Base-by-base conservation (phyloP, 2,329 filamentous ascomycete genomes). In the Aureobasidium subglaciale region DNA sequence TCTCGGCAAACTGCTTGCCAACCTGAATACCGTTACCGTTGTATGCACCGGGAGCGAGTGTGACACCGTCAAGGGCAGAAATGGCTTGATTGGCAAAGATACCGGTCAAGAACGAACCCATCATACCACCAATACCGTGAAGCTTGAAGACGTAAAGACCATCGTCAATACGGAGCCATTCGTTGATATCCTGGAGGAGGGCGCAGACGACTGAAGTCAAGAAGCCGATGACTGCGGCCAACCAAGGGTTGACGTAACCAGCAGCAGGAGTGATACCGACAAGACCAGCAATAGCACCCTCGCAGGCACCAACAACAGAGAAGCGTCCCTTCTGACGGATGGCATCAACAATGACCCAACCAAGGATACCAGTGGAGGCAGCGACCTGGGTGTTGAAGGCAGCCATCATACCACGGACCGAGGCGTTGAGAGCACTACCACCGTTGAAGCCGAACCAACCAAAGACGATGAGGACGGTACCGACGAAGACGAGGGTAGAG, bases 401-500 rank as follows among this genome's bases (percentile, higher is more conserved):
- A 35, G 77, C 79, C 29, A 79, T 69, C 71, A 80, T 78, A 22
- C 77, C 74, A 45, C 80, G 77, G 34, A 82, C 65, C 22, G 73
- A 75, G 15, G 71, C 77, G 61, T 78, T 79, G 20, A 81, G 71
- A 18, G 77, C 75, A 4, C 75, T 78, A 13, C 79, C 79, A 41
- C 79, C 78, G 64, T 82, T 82, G 67, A 82, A 82, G 1, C 78
- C 79, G 59, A 80, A 77, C 79, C 79, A 82, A 8, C 78, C 73
- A 38, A 72, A 72, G 68, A 71, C 75, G 1, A 43, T 55, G 9
- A 56, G 25, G 1, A 27, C 55, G 1, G 82, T 86, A 2, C 83
- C 83, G 2, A 86, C 73, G 61, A 82, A 83, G 61, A 86, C 81
- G 1, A 86, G 74, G 0, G 81, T 78, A 0, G 82, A 79, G 66